Evolutionary conservation across 305 asterid species (phyloP), one percentile per base, ranked within the genome.

Genomic region (Fraxinus greggii): DNA sequence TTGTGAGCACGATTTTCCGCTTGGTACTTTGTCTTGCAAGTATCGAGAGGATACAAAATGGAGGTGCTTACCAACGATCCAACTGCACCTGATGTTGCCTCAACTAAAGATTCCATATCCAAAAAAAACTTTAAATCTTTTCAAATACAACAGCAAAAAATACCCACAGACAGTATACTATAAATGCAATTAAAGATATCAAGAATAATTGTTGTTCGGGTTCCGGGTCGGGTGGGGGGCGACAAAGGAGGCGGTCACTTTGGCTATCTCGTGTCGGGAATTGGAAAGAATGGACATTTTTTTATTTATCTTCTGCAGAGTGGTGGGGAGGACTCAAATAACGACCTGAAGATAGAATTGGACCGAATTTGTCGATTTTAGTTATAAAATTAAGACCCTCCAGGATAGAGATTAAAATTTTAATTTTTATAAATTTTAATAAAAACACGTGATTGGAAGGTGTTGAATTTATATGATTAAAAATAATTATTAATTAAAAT

Each of bases 51-150:
- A 82, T 95, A 95, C 86, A 95, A 72, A 77, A 95, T 79, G 81
- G 98, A 90, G 85, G 98, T 95, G 89, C 98, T 95, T 35, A 92
- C 90, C 85, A 95, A 91, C 69, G 98, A 83, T 79, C 98, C 98
- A 79, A 95, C 85, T 72, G 98, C 98, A 74, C 98, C 98, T 12
- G 98, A 90, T 4, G 97, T 87, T 74, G 98, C 98, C 88, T 95
- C 98, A 73, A 89, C 93, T 72, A 92, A 7, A 7, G 97, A 91
- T 80, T 95, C 98, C 94, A 95, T 86, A 78, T 78, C 89, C n/a
- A 84, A 38, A 42, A 38, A 42, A 7, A 48, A 48, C 21, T 65
- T 59, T 73, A 45, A 74, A 72, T 81, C 84, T 85, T 29, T 24
- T 29, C 59, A 51, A 73, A 75, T 70, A 78, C 69, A 45, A 45